These are phyloP conservation scores for Silene uniflora DNA, from an alignment of 148 eudicot genomes.

Conservation along the genomic window DNA sequence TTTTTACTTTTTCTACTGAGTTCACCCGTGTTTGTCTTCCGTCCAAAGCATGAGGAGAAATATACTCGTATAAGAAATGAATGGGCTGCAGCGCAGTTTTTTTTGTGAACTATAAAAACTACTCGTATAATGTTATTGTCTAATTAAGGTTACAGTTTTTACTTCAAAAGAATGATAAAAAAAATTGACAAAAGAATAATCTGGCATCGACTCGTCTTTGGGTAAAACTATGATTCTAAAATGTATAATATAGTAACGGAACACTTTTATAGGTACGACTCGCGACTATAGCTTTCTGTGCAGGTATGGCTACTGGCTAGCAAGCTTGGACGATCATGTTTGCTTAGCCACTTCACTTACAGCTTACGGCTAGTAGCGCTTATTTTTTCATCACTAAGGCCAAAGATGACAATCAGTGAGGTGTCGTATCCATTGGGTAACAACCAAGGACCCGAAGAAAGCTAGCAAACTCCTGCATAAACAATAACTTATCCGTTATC, in stretches of 20 bases:
- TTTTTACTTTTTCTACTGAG: too few species aligned
- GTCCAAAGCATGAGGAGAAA: too few species aligned
- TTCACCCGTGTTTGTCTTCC: too few species aligned
- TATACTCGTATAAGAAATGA: too few species aligned
- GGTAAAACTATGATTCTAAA: background rate
- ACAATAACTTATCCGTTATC: too few species aligned
- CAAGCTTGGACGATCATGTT: background rate
- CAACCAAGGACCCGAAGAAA: conserved; percentile 91
- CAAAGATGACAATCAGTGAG: conserved; percentile 7
- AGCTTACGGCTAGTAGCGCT: too few species aligned
- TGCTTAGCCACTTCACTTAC: background rate
- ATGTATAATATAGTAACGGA: conserved; percentile 16
- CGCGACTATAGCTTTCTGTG: background rate
- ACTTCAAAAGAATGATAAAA: background rate
- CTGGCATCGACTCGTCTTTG: background rate
- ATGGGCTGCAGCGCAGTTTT: too few species aligned
- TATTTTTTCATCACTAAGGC: too few species aligned
- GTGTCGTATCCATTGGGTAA: conserved; percentile 54
- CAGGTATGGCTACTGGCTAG: background rate
- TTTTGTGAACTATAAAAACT: background rate
- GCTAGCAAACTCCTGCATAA: conserved; percentile 73
- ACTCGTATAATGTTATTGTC: background rate
- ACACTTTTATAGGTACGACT: background rate
- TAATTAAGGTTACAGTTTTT: background rate
- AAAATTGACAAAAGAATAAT: background rate